A percentile compares a stretch with the other conserved stretches of the same genome.
These are phyloP conservation scores for Populus trichocarpa DNA, from an alignment of 441 rosid genomes.

Conservation along the genomic window DNA sequence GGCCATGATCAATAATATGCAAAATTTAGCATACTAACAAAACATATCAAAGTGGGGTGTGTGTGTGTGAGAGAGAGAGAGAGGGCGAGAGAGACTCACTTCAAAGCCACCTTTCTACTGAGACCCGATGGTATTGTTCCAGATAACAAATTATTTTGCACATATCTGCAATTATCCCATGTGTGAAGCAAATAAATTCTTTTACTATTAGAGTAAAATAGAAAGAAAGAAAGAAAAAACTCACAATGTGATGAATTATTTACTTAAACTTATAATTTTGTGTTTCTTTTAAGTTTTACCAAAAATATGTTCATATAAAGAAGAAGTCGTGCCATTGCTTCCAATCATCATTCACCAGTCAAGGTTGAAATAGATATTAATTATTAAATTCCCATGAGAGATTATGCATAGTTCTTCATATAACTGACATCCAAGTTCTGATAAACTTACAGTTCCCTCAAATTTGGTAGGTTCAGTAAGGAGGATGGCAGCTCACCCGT, in stretches of 20 bases:
- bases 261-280: not conserved
- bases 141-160: constrained; percentile 77
- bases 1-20: not conserved
- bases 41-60: not conserved
- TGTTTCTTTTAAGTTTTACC: not conserved
- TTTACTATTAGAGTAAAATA: not conserved
- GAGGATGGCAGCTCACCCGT: constrained; percentile 79
- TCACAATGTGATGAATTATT: not conserved
- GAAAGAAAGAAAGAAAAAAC: not conserved
- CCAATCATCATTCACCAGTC: not conserved
- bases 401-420: constrained; percentile 1
- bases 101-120: constrained; percentile 43
- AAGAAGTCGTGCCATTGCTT: not conserved
- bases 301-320: not conserved
- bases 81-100: constrained; percentile 46
- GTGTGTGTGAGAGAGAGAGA: not conserved
- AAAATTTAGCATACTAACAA: not conserved
- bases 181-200: constrained; percentile 12
- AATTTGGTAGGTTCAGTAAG: constrained; percentile 59
- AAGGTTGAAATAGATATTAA: not conserved
- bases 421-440: constrained; percentile 12
- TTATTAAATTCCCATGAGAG: constrained; percentile 1
- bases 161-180: constrained; percentile 52
- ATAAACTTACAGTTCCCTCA: constrained; percentile 88
- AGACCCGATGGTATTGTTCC: constrained; percentile 71